phyloP scores from a whole-genome alignment of 2,329 filamentous ascomycete genomes.

The Exophiala xenobiotica region DNA sequence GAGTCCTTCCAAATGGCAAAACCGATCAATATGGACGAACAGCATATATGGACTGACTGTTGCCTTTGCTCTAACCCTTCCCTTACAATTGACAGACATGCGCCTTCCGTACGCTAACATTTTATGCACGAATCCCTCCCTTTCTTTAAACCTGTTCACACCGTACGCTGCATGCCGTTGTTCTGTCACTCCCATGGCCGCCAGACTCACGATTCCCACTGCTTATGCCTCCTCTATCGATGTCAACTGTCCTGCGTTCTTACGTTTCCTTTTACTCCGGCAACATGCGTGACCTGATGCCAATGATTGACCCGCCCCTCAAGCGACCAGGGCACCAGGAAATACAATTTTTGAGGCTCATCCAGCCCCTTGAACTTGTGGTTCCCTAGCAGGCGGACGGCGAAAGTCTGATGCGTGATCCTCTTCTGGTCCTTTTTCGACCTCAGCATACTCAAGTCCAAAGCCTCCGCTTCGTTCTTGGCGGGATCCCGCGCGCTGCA shows the following conservation, averaged over 20 bases:
- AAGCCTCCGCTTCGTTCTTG: not conserved
- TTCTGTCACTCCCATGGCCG: too few relatives aligned
- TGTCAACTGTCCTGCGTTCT: not conserved
- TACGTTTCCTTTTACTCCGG: conserved; percentile 26
- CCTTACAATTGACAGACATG: too few relatives aligned
- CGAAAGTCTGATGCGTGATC: conserved; percentile 21
- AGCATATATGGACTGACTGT: too few relatives aligned
- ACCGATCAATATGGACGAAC: too few relatives aligned
- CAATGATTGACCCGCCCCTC: conserved; percentile 25
- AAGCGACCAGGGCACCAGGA: conserved; percentile 24
- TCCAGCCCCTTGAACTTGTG: conserved; percentile 26
- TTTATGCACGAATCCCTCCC: too few relatives aligned
- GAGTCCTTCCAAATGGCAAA: too few relatives aligned
- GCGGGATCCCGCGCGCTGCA: not conserved
- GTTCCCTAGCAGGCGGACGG: conserved; percentile 21
- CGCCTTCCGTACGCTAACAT: too few relatives aligned
- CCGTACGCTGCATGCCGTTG: too few relatives aligned
- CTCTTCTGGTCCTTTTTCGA: conserved; percentile 13
- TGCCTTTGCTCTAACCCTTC: too few relatives aligned
- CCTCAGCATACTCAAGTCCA: conserved; percentile 10
- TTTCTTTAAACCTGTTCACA: too few relatives aligned
- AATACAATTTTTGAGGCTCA: conserved; percentile 24
- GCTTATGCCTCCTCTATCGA: not conserved
- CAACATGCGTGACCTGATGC: conserved; percentile 24
- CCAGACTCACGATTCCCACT: too few relatives aligned